These are phyloP conservation scores for Geum urbanum DNA, from an alignment of 306 rosid species.

Conservation along the genomic window DNA sequence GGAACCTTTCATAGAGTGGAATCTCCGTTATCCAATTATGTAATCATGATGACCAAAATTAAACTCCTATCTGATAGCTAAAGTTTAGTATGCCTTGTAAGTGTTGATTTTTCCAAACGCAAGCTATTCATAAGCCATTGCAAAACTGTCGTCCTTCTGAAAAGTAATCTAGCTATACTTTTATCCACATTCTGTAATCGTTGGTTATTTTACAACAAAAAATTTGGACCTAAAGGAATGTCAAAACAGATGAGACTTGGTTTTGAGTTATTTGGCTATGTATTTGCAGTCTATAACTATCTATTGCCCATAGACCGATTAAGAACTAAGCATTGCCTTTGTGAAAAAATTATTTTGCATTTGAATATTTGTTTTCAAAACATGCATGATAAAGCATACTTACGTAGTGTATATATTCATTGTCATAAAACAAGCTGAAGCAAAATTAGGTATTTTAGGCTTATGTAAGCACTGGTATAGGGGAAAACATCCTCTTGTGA, in stretches of 20 bases:
- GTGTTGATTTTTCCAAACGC: background rate
- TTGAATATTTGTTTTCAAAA: no score
- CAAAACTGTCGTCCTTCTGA: conserved; percentile 1
- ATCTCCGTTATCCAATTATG: background rate
- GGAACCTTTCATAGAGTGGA: background rate
- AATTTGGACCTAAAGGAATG: background rate
- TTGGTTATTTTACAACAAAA: background rate
- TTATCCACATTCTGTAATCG: background rate
- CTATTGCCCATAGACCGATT: background rate
- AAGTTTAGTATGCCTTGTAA: conserved; percentile 1
- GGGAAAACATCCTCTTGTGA: background rate
- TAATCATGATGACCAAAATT: background rate
- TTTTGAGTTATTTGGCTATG: background rate
- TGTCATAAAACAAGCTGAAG: conserved; percentile 2
- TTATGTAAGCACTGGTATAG: background rate
- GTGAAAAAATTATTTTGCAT: background rate
- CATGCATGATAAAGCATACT: background rate
- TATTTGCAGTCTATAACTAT: background rate
- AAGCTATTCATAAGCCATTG: background rate
- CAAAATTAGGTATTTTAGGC: background rate
- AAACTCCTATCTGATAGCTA: background rate
- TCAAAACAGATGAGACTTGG: background rate
- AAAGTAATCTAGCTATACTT: no score
- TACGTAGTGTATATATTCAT: background rate
- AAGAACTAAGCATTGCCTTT: conserved; percentile 3